Conservation (phyloP, 805 yeast genomes). For the Kodamaea laetipori region DNA sequence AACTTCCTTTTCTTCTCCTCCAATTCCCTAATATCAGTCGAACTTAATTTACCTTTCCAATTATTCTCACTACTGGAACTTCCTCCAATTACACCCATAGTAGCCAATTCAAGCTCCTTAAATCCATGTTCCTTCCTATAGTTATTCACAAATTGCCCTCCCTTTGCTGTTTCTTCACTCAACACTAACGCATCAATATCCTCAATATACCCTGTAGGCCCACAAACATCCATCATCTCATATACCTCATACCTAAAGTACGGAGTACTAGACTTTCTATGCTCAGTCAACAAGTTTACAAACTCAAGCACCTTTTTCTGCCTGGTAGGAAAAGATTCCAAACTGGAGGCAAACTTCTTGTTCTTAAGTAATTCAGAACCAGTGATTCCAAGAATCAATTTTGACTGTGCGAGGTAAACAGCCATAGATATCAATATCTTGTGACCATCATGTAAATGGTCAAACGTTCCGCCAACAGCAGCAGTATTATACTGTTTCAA, state of each 20-base stretch:
- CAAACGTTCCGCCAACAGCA: slow-evolving; percentile 96
- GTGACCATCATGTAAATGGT: slow-evolving; percentile 95
- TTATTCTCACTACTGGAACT: slow-evolving; percentile 39
- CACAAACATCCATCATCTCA: slow-evolving; percentile 82
- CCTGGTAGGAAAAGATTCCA: slow-evolving; percentile 62
- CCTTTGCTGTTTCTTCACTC: slow-evolving; percentile 75
- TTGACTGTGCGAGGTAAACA: slow-evolving; percentile 55
- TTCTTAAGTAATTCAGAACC: slow-evolving; percentile 71
- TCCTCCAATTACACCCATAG: slow-evolving; percentile 62
- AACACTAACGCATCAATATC: slow-evolving; percentile 80
- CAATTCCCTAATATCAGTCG: slow-evolving; percentile 68
- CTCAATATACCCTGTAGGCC: slow-evolving; percentile 81
- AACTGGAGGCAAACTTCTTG: slow-evolving; percentile 67
- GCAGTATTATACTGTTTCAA: slow-evolving; percentile 23
- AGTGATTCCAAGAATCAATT: slow-evolving; percentile 80
- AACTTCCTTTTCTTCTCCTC: not conserved
- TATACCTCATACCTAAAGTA: slow-evolving; percentile 45
- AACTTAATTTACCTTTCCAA: slow-evolving; percentile 77
- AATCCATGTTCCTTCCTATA: slow-evolving; percentile 60
- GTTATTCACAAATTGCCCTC: slow-evolving; percentile 73
- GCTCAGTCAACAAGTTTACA: slow-evolving; percentile 27
- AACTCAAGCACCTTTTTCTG: slow-evolving; percentile 50
- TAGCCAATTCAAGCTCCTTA: slow-evolving; percentile 41
- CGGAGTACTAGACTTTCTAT: slow-evolving; percentile 26
- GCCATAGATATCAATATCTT: slow-evolving; percentile 77